phyloP scores from a whole-genome alignment of 164 flowering plant genomes.

The Magnolia changhungtana region DNA sequence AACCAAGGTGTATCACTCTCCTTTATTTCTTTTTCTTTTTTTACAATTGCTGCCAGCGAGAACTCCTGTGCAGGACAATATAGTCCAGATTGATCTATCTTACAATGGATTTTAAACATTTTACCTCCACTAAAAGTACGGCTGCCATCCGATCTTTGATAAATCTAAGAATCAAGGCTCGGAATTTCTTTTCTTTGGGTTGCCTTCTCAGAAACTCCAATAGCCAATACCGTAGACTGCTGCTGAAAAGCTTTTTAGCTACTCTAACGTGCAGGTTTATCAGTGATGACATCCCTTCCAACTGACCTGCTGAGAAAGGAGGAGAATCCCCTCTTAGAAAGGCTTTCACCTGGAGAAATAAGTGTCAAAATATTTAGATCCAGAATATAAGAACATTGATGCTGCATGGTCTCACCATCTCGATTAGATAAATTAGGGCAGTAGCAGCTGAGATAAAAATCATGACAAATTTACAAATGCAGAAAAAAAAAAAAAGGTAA shows the following conservation, averaged over 20 bases:
- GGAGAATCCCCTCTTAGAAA: slow-evolving; percentile 69
- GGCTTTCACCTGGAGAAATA: slow-evolving; percentile 67
- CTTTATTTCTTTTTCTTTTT: too few species aligned
- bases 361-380: not conserved
- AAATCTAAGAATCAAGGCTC: slow-evolving; percentile 77
- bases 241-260: slow-evolving; percentile 51
- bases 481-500: too few species aligned
- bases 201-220: slow-evolving; percentile 79
- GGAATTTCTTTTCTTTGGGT: slow-evolving; percentile 60
- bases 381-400: not conserved
- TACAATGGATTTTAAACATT: not conserved
- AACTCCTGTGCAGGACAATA: too few species aligned
- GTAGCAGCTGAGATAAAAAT: not conserved
- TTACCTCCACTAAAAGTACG: slow-evolving; percentile 72
- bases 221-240: slow-evolving; percentile 89
- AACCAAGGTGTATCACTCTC: too few species aligned
- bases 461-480: too few species aligned
- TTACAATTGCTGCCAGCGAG: too few species aligned
- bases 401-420: not conserved
- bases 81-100: too few species aligned
- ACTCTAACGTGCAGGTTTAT: slow-evolving; percentile 53
- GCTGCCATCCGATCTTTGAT: slow-evolving; percentile 83
- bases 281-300: slow-evolving; percentile 75
- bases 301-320: slow-evolving; percentile 77
- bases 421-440: not conserved